Evolutionary conservation across 257 asterid genomes (phyloP), one percentile per base, ranked within the genome.

Genomic region (Solanum etuberosum): DNA sequence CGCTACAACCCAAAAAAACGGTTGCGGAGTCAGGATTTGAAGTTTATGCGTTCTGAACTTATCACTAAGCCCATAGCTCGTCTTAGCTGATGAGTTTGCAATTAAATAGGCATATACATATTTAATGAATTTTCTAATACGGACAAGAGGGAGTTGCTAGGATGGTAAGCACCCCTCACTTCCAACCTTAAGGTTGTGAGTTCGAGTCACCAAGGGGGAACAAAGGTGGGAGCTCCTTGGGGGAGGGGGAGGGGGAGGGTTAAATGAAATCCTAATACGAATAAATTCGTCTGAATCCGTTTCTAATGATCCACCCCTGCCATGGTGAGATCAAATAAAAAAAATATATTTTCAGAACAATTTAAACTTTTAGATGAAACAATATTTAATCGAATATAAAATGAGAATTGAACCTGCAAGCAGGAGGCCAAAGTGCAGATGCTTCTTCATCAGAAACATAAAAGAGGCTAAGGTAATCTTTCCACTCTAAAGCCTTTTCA

Each of bases 401-500:
- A 73, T 73, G 65, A 78, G 38, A 43, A 25, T 42, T 21, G 10
- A 84, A 84, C 81, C 87, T 65, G 87, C 87, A 84, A 65, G 87
- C 63, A 65, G 87, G 61, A 65, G 80, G 80, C 87, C 87, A 84
- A 84, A 84, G 38, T 37, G 31, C 83, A 48, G 80, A 34, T 48
- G 85, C 85, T 57, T 76, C 61, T 72, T 83, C 88, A 16, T 70
- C 84, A 7, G 91, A 91, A 89, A 86, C 88, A 83, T 89, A 89
- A 46, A 25, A 57, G 83, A 91, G 95, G 63, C 90, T 14, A 20
- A 92, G 94, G 88, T 85, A 90, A 90, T 93, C 94, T 88, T 93
- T 91, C 96, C 95, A 93, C 88, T 91, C 94, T 88, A 92, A 85
- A 77, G 89, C 93, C 83, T 86, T 90, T 83, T 91, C 95, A 9